phyloP scores from a whole-genome alignment of 768 basidiomycete genomes.

The Exidia glandulosa region DNA sequence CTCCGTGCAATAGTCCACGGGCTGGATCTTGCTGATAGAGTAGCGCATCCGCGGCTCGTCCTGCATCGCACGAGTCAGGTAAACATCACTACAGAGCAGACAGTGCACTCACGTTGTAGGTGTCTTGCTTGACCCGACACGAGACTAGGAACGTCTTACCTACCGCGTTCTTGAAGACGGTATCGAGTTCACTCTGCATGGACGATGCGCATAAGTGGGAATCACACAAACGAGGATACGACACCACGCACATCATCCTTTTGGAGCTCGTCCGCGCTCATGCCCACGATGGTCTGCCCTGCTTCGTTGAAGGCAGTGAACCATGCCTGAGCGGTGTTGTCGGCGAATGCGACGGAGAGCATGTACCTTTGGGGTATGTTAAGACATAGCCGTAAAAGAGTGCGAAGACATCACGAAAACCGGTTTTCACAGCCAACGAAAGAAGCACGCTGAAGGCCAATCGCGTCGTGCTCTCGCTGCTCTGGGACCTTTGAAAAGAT shows the following conservation, averaged over 20 bases:
- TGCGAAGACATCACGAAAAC: no score
- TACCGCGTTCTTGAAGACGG: conserved; percentile 48
- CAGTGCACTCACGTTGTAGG: conserved; percentile 64
- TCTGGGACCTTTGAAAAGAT: no score
- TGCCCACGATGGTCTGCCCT: conserved; percentile 64
- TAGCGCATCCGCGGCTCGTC: conserved; percentile 77
- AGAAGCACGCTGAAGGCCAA: no score
- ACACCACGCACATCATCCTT: conserved; percentile 48
- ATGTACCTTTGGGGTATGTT: conserved; percentile 69
- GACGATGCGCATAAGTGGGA: background rate
- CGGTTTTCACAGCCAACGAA: no score
- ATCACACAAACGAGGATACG: background rate
- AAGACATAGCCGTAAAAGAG: no score
- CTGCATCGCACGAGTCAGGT: conserved; percentile 26
- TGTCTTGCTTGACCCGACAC: conserved; percentile 80
- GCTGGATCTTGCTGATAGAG: conserved; percentile 56
- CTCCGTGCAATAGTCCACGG: conserved; percentile 62
- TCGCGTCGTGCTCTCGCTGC: no score
- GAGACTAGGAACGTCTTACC: conserved; percentile 72
- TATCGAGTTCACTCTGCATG: conserved; percentile 52
- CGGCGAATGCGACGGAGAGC: conserved; percentile 77
- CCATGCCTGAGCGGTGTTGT: conserved; percentile 85
- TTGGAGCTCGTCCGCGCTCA: conserved; percentile 66
- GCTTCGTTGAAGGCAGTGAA: conserved; percentile 92
- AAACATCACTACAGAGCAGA: background rate